phyloP scores from a whole-genome alignment of 352 stramenopile genomes.

The Phytophthora vignae region DNA sequence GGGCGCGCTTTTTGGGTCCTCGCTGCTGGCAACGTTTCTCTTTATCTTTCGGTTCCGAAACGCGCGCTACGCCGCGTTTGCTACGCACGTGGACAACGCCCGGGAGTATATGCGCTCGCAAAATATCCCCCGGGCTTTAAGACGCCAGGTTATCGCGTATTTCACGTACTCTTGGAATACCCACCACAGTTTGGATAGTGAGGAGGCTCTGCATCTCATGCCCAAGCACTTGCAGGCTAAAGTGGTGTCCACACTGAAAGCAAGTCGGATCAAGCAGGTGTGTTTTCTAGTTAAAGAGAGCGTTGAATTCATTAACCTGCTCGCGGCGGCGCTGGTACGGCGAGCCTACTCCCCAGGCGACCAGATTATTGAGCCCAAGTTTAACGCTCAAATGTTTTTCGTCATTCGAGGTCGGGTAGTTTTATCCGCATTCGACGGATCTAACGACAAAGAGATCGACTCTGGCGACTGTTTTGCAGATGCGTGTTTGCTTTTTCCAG shows the following conservation, averaged over 20 bases:
- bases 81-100: constrained; percentile 76
- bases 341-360: constrained; percentile 70
- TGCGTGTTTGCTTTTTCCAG: constrained; percentile 59
- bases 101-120: constrained; percentile 81
- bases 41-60: constrained; percentile 82
- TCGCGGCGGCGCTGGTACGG: constrained; percentile 60
- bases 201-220: constrained; percentile 67
- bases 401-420: constrained; percentile 69
- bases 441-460: constrained; percentile 60
- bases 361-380: constrained; percentile 74
- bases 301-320: constrained; percentile 72
- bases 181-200: constrained; percentile 71
- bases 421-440: constrained; percentile 60
- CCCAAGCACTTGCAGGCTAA: constrained; percentile 71
- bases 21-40: constrained; percentile 68
- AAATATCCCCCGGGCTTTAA: constrained; percentile 55
- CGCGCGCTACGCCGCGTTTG: constrained; percentile 56
- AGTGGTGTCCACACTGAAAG: constrained; percentile 68
- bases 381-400: constrained; percentile 84
- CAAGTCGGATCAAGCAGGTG: constrained; percentile 70
- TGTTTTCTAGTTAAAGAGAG: constrained; percentile 81
- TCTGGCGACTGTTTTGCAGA: constrained; percentile 77
- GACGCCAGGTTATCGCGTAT: constrained; percentile 65
- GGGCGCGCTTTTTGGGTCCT: constrained; percentile 66
- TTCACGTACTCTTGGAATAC: constrained; percentile 75